Conservation (phyloP, 1,139 yeast species). For the Suhomyces atakaporum region DNA sequence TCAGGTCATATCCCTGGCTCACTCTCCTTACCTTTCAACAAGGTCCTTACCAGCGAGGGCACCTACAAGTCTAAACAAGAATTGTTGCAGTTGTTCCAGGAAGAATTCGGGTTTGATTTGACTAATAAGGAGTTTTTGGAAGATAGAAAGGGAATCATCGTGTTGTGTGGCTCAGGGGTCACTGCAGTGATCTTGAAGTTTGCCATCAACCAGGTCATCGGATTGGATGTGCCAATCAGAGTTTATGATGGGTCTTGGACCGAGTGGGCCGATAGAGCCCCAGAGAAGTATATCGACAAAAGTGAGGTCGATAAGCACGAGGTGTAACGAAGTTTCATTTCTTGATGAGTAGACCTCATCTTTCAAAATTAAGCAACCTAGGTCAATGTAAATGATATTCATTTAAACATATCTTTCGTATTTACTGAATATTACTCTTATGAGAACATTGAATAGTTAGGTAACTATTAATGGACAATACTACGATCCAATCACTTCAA, state of each 20-base stretch:
- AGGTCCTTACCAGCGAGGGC: slow-evolving; percentile 51
- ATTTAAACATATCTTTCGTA: too few species aligned
- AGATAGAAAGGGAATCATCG: slow-evolving; percentile 61
- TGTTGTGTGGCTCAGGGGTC: slow-evolving; percentile 95
- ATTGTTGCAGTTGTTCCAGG: slow-evolving; percentile 46
- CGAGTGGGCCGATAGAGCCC: slow-evolving; percentile 54
- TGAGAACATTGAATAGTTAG: too few species aligned
- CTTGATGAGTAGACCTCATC: too few species aligned
- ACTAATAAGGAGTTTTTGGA: slow-evolving; percentile 24
- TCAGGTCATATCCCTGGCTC: slow-evolving; percentile 91
- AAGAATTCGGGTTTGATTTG: slow-evolving; percentile 40
- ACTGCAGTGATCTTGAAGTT: slow-evolving; percentile 80
- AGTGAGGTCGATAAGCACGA: slow-evolving; percentile 2
- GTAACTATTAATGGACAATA: too few species aligned
- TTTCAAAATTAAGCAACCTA: too few species aligned
- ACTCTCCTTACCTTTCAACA: slow-evolving; percentile 71
- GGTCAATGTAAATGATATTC: too few species aligned
- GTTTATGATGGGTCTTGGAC: slow-evolving; percentile 98
- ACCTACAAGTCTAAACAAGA: slow-evolving; percentile 52
- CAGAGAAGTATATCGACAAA: slow-evolving; percentile 35
- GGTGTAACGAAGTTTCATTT: too few species aligned
- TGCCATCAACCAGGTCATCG: slow-evolving; percentile 50
- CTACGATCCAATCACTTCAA: too few species aligned
- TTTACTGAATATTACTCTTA: too few species aligned
- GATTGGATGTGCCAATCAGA: slow-evolving; percentile 62